Base-by-base conservation (phyloP, 257 asterid genomes). In the Scutellaria galericulata region DNA sequence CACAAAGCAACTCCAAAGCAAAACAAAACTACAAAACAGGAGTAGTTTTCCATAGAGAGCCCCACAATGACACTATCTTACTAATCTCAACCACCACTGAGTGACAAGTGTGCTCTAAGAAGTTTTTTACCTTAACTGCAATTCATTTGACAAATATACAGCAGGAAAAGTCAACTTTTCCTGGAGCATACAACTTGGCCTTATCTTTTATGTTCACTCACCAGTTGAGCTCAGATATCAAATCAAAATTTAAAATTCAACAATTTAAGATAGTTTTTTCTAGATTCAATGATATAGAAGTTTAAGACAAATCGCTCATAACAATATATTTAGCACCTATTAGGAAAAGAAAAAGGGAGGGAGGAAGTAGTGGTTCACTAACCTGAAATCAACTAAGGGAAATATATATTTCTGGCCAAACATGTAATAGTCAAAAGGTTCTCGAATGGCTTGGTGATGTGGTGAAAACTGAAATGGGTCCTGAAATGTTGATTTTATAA, bases 361-460 rank as follows among this genome's bases (percentile, higher is more conserved):
- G 14, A 51, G 37, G 37, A 31, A 2, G 37, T 39, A 66, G 20
- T 35, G 59, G 62, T 42, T 20, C 66, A 69, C 84, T 80, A 68
- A 89, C 97, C 92, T 87, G 89, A 91, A 87, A 79, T 91, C 97
- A 81, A 87, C 31, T 78, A 91, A 77, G 20, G 96, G 91, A 22
- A 80, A 79, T 64, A 89, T 84, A 73, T 91, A 91, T 68, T 85
- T 84, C 76, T 91, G 96, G 61, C 92, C 97, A 76, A 89, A 91
- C 77, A 74, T 66, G 87, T 85, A 91, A 85, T 91, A 91, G 80
- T 91, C 97, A 79, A 89, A 91, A 71, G 97, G 97, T 75, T 89
- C 91, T 68, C 97, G 91, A 76, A 91, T 83, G 82, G 97, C 96
- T 81, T 77, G 69, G 78, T 91, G 97, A 78, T 85, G 51, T 22